Evolutionary conservation across 768 basidiomycete genomes (phyloP).

Genomic region (Infundibulicybe gibba): DNA sequence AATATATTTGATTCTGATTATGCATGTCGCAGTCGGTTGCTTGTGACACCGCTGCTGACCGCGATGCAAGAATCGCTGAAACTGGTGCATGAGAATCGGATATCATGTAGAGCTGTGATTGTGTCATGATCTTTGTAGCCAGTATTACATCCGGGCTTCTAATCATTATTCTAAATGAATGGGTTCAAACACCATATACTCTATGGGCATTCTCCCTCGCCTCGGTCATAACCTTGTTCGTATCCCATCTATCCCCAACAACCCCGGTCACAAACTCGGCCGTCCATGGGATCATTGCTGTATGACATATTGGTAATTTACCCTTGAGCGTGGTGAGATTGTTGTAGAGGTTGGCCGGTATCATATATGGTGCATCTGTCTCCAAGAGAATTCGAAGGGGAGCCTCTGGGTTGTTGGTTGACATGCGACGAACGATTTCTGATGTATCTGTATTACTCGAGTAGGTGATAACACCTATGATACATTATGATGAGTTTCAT

Average conservation of each 20-base stretch:
- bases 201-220: slow-evolving; percentile 61
- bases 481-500: neutral
- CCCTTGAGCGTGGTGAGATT: slow-evolving; percentile 51
- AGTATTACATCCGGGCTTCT: too few relatives aligned
- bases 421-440: slow-evolving; percentile 56
- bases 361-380: slow-evolving; percentile 88
- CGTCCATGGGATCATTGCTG: slow-evolving; percentile 84
- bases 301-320: slow-evolving; percentile 68
- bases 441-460: slow-evolving; percentile 71
- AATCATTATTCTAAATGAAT: too few relatives aligned
- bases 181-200: slow-evolving; percentile 51
- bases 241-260: slow-evolving; percentile 42
- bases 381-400: slow-evolving; percentile 62
- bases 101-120: too few relatives aligned
- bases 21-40: too few relatives aligned
- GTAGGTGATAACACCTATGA: slow-evolving; percentile 75
- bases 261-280: slow-evolving; percentile 66
- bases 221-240: slow-evolving; percentile 54
- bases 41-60: too few relatives aligned
- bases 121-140: too few relatives aligned
- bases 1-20: too few relatives aligned
- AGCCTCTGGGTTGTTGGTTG: slow-evolving; percentile 14
- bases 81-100: too few relatives aligned
- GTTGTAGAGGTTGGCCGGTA: slow-evolving; percentile 68
- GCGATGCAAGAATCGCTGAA: too few relatives aligned